Percentiles rank a stretch among this genome's conserved stretches.
phyloP scores from a whole-genome alignment of 352 stramenopile genomes.

The Globisporangium emineosum region DNA sequence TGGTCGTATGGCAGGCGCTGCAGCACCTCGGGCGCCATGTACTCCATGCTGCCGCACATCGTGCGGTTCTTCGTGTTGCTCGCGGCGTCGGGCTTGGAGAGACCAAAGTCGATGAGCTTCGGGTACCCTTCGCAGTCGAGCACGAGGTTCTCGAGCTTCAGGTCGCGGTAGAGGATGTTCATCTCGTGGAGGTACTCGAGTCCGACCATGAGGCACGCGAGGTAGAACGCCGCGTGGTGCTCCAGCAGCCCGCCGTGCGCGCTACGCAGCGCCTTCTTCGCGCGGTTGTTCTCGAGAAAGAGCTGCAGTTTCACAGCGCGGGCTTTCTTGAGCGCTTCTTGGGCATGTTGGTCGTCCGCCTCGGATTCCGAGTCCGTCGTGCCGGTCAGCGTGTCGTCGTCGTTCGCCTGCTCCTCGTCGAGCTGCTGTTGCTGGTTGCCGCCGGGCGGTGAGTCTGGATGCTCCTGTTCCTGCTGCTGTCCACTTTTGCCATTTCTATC shows the following conservation, averaged over 20 bases:
- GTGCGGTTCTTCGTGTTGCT: slow-evolving; percentile 43
- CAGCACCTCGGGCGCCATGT: slow-evolving; percentile 75
- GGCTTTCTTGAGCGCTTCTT: neutral
- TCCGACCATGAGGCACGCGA: slow-evolving; percentile 90
- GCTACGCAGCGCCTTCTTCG: slow-evolving; percentile 32
- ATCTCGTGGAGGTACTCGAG: slow-evolving; percentile 79
- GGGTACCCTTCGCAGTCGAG: slow-evolving; percentile 86
- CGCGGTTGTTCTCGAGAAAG: slow-evolving; percentile 38
- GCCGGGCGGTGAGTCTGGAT: neutral
- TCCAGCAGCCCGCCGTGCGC: slow-evolving; percentile 80
- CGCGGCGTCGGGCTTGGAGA: slow-evolving; percentile 50
- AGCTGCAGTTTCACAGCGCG: slow-evolving; percentile 16
- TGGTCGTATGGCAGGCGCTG: slow-evolving; percentile 56
- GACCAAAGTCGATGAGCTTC: slow-evolving; percentile 71
- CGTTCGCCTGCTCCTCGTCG: slow-evolving; percentile 17
- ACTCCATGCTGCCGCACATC: slow-evolving; percentile 73
- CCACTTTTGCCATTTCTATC: slow-evolving; percentile 19
- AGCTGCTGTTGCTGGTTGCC: slow-evolving; percentile 16
- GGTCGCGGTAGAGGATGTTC: slow-evolving; percentile 75
- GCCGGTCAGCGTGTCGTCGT: slow-evolving; percentile 22
- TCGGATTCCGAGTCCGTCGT: slow-evolving; percentile 45
- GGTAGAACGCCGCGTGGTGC: slow-evolving; percentile 91
- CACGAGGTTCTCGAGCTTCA: slow-evolving; percentile 89
- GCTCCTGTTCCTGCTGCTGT: neutral
- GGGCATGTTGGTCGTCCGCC: slow-evolving; percentile 21